Percentiles rank a stretch among this genome's conserved stretches.
Evolutionary conservation across 169 alveolate species (phyloP).

Genomic region (Miamiensis avidus): DNA sequence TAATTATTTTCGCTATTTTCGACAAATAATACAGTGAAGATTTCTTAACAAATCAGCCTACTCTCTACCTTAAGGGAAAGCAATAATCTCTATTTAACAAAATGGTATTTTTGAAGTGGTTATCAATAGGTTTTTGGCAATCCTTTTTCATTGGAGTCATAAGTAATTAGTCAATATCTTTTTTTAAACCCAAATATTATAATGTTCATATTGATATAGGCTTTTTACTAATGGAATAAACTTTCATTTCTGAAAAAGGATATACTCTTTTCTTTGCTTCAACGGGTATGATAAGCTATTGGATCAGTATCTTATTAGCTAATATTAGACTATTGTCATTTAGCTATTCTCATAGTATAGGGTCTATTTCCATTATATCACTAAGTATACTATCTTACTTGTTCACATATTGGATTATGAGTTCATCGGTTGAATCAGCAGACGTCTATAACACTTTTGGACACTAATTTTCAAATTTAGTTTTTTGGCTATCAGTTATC

Average conservation of each 20-base stretch:
- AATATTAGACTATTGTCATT: too few relatives aligned
- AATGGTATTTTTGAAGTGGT: neutral
- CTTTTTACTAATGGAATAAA: neutral
- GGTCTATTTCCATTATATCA: neutral
- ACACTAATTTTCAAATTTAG: neutral
- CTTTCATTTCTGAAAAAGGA: neutral
- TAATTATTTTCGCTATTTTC: neutral
- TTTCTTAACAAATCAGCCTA: neutral
- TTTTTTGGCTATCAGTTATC: neutral
- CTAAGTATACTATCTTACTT: neutral
- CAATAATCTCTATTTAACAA: too few relatives aligned
- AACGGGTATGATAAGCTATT: neutral
- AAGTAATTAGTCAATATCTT: neutral
- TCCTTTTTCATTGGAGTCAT: neutral
- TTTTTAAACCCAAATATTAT: neutral
- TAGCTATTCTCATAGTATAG: neutral
- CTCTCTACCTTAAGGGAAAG: neutral
- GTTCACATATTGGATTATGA: neutral
- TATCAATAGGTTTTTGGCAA: neutral
- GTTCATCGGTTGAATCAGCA: neutral
- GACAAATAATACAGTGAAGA: neutral
- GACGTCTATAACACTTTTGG: neutral
- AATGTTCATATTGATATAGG: neutral
- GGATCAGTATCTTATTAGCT: neutral
- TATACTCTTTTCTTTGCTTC: neutral